These are phyloP conservation scores for Arabidopsis hybrid DNA, from an alignment of 441 rosid genomes.

Conservation along the genomic window DNA sequence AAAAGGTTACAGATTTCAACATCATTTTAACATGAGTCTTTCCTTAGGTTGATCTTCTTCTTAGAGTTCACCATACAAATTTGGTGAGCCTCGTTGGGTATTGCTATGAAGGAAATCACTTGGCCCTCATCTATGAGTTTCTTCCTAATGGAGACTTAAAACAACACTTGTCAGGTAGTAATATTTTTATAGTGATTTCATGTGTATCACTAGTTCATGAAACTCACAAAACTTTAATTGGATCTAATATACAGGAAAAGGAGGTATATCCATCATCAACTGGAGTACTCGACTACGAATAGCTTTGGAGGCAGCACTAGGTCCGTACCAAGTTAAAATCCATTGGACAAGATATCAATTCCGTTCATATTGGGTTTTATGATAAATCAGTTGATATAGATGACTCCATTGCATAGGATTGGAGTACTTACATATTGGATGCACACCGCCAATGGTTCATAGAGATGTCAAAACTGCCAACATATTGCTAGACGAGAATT, in stretches of 20 bases:
- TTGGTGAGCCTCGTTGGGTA: constrained; percentile 50
- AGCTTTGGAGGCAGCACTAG: constrained; percentile 50
- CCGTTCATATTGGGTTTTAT: too few species aligned
- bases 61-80: constrained; percentile 51
- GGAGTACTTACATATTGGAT: constrained; percentile 52
- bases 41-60: constrained; percentile 48
- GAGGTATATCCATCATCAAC: neutral
- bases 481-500: constrained; percentile 46
- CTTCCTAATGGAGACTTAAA: constrained; percentile 39
- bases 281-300: constrained; percentile 39
- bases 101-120: constrained; percentile 43
- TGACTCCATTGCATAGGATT: constrained; percentile 27
- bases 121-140: constrained; percentile 53
- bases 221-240: neutral
- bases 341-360: too few species aligned
- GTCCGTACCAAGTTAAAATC: constrained; percentile 28
- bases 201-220: neutral
- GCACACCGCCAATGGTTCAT: constrained; percentile 52
- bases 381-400: neutral
- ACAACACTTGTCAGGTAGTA: constrained; percentile 35
- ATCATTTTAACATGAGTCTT: too few species aligned
- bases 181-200: neutral
- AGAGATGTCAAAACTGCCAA: constrained; percentile 55
- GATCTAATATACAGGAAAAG: constrained; percentile 38
- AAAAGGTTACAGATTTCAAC: too few species aligned